Percentiles rank a stretch among this genome's conserved stretches.
phyloP scores from a whole-genome alignment of 768 basidiomycete genomes.

The Suillus spraguei region DNA sequence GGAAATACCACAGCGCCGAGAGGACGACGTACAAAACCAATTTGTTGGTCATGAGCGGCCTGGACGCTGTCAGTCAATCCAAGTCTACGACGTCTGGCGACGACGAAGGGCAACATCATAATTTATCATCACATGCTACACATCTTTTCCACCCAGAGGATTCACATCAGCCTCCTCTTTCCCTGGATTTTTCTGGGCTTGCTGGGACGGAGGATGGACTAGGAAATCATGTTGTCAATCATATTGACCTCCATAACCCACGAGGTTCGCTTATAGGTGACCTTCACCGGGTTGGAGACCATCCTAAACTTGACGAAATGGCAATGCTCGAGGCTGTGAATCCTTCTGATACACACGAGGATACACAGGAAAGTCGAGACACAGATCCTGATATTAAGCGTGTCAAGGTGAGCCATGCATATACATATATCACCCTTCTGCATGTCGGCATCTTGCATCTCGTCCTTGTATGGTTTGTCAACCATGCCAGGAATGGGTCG shows the following conservation, averaged over 20 bases:
- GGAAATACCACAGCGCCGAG: conserved; percentile 10
- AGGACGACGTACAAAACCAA: conserved; percentile 2
- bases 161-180: conserved; percentile 35
- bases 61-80: conserved; percentile 36
- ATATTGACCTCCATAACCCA: conserved; percentile 31
- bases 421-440: conserved; percentile 15
- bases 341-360: conserved; percentile 48
- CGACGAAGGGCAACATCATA: conserved; percentile 28
- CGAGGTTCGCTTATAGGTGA: conserved; percentile 36
- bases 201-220: conserved; percentile 27
- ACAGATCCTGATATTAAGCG: conserved; percentile 78
- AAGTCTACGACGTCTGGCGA: conserved; percentile 30
- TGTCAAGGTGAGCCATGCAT: conserved; percentile 65
- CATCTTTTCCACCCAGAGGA: conserved; percentile 30
- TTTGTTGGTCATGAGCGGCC: conserved; percentile 43
- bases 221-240: conserved; percentile 28
- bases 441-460: conserved; percentile 17
- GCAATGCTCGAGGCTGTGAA: conserved; percentile 38
- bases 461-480: conserved; percentile 22
- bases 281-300: conserved; percentile 37
- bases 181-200: conserved; percentile 31
- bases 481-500: conserved; percentile 23
- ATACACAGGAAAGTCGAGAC: conserved; percentile 63
- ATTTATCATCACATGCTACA: conserved; percentile 35
- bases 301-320: conserved; percentile 35